Percentiles rank a stretch among this genome's conserved stretches.
These are phyloP conservation scores for Carex myosuroides DNA, from an alignment of 176 grass and related monocot species.

Conservation along the genomic window DNA sequence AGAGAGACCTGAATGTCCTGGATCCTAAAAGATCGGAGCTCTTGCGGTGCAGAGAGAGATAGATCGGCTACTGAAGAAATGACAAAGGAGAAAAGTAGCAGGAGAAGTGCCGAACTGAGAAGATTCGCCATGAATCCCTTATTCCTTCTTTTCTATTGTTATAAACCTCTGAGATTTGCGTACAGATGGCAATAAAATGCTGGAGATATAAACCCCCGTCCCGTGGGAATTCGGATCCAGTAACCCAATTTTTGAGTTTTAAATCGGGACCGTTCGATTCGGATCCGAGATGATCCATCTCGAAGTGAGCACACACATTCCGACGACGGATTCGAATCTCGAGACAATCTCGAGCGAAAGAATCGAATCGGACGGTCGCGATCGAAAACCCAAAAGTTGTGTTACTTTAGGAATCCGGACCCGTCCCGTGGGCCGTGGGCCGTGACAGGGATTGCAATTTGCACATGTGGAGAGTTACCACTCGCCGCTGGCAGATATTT, in stretches of 20 bases:
- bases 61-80: slow-evolving; percentile 8
- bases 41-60: slow-evolving; percentile 15
- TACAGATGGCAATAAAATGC: not conserved
- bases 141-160: not conserved
- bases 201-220: not conserved
- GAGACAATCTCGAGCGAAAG: too few species aligned
- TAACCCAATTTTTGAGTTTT: too few species aligned
- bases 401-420: too few species aligned
- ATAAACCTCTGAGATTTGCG: not conserved
- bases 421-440: too few species aligned
- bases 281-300: too few species aligned
- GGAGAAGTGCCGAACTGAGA: not conserved
- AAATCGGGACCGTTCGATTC: too few species aligned
- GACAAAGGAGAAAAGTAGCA: slow-evolving; percentile 6
- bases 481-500: not conserved
- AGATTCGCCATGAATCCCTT: not conserved
- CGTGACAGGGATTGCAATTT: not conserved
- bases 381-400: too few species aligned
- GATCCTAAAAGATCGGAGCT: slow-evolving; percentile 34
- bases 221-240: not conserved
- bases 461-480: not conserved
- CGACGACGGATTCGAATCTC: too few species aligned
- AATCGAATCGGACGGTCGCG: too few species aligned
- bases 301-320: too few species aligned
- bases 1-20: slow-evolving; percentile 27